Conservation (phyloP, 805 yeast genomes). For the Yarrowia keelungensis region DNA sequence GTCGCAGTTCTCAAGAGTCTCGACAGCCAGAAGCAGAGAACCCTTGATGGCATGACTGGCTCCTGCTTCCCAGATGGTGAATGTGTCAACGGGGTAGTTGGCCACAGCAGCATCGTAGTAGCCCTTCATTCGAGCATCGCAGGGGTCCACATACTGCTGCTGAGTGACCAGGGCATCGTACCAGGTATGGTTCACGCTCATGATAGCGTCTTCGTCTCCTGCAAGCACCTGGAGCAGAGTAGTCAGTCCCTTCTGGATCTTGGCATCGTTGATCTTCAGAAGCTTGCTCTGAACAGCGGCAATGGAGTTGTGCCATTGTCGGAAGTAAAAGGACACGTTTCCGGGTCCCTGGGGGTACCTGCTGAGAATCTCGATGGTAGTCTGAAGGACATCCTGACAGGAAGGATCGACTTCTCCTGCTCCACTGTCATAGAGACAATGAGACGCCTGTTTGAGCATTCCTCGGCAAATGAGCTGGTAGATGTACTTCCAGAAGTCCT, state of each 20-base stretch:
- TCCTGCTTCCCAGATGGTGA: slow-evolving; percentile 46
- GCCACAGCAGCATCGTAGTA: slow-evolving; percentile 44
- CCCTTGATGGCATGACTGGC: slow-evolving; percentile 47
- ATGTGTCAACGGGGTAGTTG: slow-evolving; percentile 44
- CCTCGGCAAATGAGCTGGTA: slow-evolving; percentile 41
- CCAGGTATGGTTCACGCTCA: slow-evolving; percentile 46
- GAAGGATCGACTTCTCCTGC: slow-evolving; percentile 21
- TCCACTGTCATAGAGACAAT: slow-evolving; percentile 36
- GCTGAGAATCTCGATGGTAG: slow-evolving; percentile 42
- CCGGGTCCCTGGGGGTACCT: slow-evolving; percentile 45
- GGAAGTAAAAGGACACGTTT: slow-evolving; percentile 41
- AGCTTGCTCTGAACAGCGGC: slow-evolving; percentile 42
- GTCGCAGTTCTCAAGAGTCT: slow-evolving; percentile 45
- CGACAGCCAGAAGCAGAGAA: slow-evolving; percentile 44
- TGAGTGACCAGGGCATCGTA: slow-evolving; percentile 48
- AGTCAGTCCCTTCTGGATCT: slow-evolving; percentile 42
- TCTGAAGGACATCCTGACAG: slow-evolving; percentile 38
- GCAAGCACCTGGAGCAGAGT: slow-evolving; percentile 45
- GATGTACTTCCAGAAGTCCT: slow-evolving; percentile 41
- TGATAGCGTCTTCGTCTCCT: slow-evolving; percentile 47
- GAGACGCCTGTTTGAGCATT: slow-evolving; percentile 39
- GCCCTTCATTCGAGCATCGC: slow-evolving; percentile 45
- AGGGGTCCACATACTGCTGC: slow-evolving; percentile 47
- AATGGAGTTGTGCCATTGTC: slow-evolving; percentile 47
- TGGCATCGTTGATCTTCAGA: slow-evolving; percentile 41